Base-by-base conservation (phyloP, 352 stramenopile species). In the Phytopythium litorale region DNA sequence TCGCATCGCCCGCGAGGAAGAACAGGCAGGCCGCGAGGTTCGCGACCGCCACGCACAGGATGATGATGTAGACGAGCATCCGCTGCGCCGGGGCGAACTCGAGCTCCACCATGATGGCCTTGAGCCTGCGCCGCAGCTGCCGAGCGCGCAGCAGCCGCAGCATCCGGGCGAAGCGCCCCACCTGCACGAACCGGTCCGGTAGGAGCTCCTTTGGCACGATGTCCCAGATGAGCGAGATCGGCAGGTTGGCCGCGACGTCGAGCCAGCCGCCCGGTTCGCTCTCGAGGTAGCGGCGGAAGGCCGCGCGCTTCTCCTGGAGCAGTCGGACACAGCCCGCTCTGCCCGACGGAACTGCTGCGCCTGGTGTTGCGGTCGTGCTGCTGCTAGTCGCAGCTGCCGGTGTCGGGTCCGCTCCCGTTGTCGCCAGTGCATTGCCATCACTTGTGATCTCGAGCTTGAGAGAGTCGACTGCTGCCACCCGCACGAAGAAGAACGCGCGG, bases 211-310 rank as follows among this genome's bases (percentile, higher is more conserved):
- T 91, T 0, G 78, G 71, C 2, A 89, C 11, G 8, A 88, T 56
- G 46, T 90, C 82, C 82, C 82, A 91, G 3, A 74, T 23, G 4
- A 91, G 58, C n/a, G 80, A 55, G 8, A 88, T 60, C 33, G 80
- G 82, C 0, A 76, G 37, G 21, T 71, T 56, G 18, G 45, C 37
- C 1, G 54, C 16, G 0, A 70, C 11, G 43, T 75, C 68, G 30
- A 65, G 25, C 43, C 57, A 56, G 18, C 23, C 18, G 35, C 18
- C 54, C 8, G 52, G 33, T 1, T 85, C 80, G 19, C 72, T 73
- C 58, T 84, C 69, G 12, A 73, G 51, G 35, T 82, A 89, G 33
- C 66, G 59, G 18, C 62, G 63, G 51, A 73, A 73, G 15, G 21
- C 38, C 11, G 32, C 57, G 23, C 13, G 45, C 32, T 48, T 62